phyloP scores from a whole-genome alignment of 805 yeast genomes.

The Isabelozyma gotoi region DNA sequence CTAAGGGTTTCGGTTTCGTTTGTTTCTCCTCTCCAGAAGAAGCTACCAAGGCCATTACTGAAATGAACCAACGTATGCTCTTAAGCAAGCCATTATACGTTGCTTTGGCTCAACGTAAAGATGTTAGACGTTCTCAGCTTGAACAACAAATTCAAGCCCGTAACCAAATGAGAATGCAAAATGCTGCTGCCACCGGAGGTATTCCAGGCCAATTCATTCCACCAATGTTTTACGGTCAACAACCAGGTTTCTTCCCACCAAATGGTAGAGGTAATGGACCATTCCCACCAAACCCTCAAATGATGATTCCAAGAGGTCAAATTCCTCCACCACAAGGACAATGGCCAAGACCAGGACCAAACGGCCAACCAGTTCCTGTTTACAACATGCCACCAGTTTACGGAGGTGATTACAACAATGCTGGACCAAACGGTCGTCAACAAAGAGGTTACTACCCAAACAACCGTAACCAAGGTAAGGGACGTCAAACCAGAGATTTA shows the following conservation, averaged over 20 bases:
- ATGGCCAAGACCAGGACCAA: constrained; percentile 73
- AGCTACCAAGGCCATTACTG: constrained; percentile 97
- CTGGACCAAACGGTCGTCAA: constrained; percentile 46
- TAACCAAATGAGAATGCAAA: constrained; percentile 97
- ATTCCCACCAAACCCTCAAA: constrained; percentile 78
- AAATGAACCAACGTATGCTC: constrained; percentile 96
- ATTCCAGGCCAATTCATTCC: constrained; percentile 84
- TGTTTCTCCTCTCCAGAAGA: constrained; percentile 98
- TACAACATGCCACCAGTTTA: constrained; percentile 84
- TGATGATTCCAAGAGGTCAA: constrained; percentile 72
- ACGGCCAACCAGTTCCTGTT: constrained; percentile 81
- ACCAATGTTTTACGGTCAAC: constrained; percentile 85
- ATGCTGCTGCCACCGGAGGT: constrained; percentile 86
- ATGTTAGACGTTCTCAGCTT: constrained; percentile 93
- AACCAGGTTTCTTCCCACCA: constrained; percentile 82
- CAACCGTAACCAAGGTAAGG: constrained; percentile 44
- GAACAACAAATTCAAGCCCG: constrained; percentile 98
- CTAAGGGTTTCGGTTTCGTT: constrained; percentile 98
- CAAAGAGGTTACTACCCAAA: constrained; percentile 59
- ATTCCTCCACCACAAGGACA: constrained; percentile 67
- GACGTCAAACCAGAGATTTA: constrained; percentile 48
- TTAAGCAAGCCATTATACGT: constrained; percentile 96
- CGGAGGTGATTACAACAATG: constrained; percentile 50
- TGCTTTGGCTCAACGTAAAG: constrained; percentile 98
- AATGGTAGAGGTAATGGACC: constrained; percentile 75